Evolutionary conservation across 305 asterid genomes (phyloP).

Genomic region (Andrographis paniculata): DNA sequence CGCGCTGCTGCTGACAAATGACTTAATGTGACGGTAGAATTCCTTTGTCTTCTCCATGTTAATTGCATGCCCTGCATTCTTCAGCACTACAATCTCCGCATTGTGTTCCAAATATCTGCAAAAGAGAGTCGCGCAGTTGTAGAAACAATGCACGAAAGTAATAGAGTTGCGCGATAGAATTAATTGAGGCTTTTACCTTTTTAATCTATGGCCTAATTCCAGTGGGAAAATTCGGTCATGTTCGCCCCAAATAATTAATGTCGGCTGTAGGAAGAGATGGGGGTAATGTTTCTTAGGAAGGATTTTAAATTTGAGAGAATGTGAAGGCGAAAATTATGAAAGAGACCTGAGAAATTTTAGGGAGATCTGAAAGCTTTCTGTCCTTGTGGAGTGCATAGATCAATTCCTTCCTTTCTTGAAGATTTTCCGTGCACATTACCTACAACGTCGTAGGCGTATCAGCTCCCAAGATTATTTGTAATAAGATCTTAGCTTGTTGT

Average conservation of each 20-base stretch:
- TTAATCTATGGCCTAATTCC: constrained; percentile 56
- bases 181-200: constrained; percentile 29
- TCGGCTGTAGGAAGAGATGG: constrained; percentile 34
- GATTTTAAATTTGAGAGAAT: not conserved
- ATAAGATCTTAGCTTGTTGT: too few relatives aligned
- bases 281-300: not conserved
- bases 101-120: constrained; percentile 62
- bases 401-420: constrained; percentile 62
- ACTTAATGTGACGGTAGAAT: constrained; percentile 41
- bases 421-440: constrained; percentile 68
- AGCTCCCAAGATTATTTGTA: too few relatives aligned
- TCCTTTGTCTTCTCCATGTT: constrained; percentile 66
- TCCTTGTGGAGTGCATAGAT: constrained; percentile 51
- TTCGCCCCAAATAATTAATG: constrained; percentile 71
- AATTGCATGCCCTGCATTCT: constrained; percentile 77
- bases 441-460: too few relatives aligned
- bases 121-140: not conserved
- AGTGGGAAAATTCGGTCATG: constrained; percentile 61
- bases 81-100: constrained; percentile 47
- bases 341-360: constrained; percentile 61
- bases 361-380: constrained; percentile 57
- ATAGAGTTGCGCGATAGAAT: not conserved
- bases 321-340: not conserved
- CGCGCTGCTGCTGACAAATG: constrained; percentile 31
- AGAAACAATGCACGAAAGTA: not conserved